Base-by-base conservation (phyloP, 805 yeast species). In the Yamadazyma akitaensis region DNA sequence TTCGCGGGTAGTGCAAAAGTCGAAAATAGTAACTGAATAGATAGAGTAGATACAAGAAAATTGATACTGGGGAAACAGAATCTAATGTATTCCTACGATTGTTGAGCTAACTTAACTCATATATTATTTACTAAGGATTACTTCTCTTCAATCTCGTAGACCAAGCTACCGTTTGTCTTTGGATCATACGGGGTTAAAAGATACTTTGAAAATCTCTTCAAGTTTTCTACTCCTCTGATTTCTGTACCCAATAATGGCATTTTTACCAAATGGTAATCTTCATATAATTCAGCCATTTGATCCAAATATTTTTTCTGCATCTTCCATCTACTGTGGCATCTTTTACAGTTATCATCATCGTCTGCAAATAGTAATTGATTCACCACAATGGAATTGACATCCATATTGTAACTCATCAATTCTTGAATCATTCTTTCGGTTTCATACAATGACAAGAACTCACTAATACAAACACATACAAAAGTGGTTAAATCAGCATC, bases 381-480 rank as follows among this genome's bases (percentile, higher is more conserved):
- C 44, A 95, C 96, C 52, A 94, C 91, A 60, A 94, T 94, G 33
- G 97, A 86, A 67, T 90, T 92, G 52, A 95, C 96, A 67, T 94
- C 99, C 85, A 94, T 94, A 55, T 90, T 87, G 69, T 88, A 94
- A 45, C 92, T 82, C 69, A 90, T 85, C 64, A 94, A 80, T 65
- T 94, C 99, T 72, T 94, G 99, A 56, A 94, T 88, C 83, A 94
- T 81, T 71, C 99, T 84, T 72, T 94, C 99, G 16, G 98, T 92
- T 69, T 94, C 99, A 67, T 94, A 94, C 40, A 94, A 75, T 1
- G 98, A 91, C 62, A 94, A 76, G 69, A 94, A 94, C 72, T 94
- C 99, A 41, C 97, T 89, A 55, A 94, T 94, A 70, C 99, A 94
- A 37, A 94, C 99, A 70, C 97, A 94, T 28, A 94, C 87, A 59